Percentiles rank a stretch among this genome's conserved stretches.
phyloP scores from a whole-genome alignment of 2,329 filamentous ascomycete species.

The Dendryphion nanum region DNA sequence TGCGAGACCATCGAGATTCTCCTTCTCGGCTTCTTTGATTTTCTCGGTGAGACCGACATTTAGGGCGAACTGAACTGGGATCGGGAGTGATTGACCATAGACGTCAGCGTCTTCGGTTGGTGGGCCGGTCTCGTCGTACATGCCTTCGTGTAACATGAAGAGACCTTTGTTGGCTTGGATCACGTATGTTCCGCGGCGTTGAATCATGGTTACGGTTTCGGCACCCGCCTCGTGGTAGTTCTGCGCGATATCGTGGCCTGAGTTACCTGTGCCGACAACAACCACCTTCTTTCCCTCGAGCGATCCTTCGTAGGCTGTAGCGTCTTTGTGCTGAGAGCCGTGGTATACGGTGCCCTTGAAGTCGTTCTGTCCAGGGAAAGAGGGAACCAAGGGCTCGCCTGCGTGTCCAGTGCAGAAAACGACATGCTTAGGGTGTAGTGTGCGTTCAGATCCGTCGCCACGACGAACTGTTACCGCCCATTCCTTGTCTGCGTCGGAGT shows the following conservation, averaged over 20 bases:
- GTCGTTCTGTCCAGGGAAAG: constrained; percentile 48
- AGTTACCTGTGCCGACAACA: constrained; percentile 68
- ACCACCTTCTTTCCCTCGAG: constrained; percentile 59
- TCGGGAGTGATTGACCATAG: constrained; percentile 57
- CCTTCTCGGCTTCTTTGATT: constrained; percentile 40
- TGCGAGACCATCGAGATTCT: constrained; percentile 47
- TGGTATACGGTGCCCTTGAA: constrained; percentile 65
- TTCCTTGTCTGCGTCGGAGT: constrained; percentile 48
- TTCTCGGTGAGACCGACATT: constrained; percentile 48
- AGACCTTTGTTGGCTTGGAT: constrained; percentile 58
- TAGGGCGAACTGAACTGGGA: constrained; percentile 59
- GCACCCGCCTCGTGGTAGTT: constrained; percentile 67
- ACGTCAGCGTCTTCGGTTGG: constrained; percentile 67
- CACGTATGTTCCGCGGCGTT: constrained; percentile 65
- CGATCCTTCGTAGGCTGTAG: constrained; percentile 55
- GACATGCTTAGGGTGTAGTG: constrained; percentile 58
- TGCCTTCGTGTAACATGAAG: constrained; percentile 46
- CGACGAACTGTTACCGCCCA: constrained; percentile 58
- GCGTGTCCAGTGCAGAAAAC: constrained; percentile 68
- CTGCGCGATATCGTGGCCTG: constrained; percentile 67
- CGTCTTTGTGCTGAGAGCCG: constrained; percentile 21
- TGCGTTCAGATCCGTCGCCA: constrained; percentile 48
- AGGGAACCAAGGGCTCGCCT: constrained; percentile 58
- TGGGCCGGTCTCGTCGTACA: constrained; percentile 52
- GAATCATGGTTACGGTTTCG: constrained; percentile 65